Percentiles rank a stretch among this genome's conserved stretches.
Evolutionary conservation across 306 rosid species (phyloP).

Genomic region (Trichosanthes truncata): DNA sequence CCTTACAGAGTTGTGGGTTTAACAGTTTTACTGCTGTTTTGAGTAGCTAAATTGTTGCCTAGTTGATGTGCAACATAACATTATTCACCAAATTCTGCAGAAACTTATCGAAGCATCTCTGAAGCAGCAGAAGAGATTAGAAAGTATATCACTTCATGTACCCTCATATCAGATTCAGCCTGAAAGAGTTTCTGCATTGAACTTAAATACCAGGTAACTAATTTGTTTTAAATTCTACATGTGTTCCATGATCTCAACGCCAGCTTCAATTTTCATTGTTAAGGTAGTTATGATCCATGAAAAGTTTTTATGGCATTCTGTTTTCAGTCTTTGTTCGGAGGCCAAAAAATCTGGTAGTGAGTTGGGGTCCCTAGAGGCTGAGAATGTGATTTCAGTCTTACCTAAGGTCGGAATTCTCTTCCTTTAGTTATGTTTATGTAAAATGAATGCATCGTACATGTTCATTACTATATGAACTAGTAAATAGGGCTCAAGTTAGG

Average conservation of each 20-base stretch:
- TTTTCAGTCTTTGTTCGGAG: conserved; percentile 49
- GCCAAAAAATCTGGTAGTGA: conserved; percentile 32
- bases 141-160: conserved; percentile 47
- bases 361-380: conserved; percentile 36
- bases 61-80: background rate
- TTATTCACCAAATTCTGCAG: conserved; percentile 28
- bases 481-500: background rate
- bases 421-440: background rate
- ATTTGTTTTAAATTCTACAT: background rate
- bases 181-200: conserved; percentile 30
- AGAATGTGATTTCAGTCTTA: conserved; percentile 38
- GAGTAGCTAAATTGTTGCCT: background rate
- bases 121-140: conserved; percentile 75
- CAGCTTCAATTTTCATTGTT: background rate
- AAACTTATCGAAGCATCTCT: conserved; percentile 54
- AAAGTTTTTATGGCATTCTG: conserved; percentile 10
- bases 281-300: background rate
- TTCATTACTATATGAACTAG: background rate
- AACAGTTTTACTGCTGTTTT: background rate
- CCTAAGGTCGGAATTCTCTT: conserved; percentile 46
- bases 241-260: background rate
- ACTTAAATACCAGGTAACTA: conserved; percentile 42
- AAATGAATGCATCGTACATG: background rate
- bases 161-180: conserved; percentile 29
- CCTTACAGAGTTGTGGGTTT: background rate